Evolutionary conservation across 164 flowering plant genomes (phyloP).

Genomic region (Cinnamomum chago): DNA sequence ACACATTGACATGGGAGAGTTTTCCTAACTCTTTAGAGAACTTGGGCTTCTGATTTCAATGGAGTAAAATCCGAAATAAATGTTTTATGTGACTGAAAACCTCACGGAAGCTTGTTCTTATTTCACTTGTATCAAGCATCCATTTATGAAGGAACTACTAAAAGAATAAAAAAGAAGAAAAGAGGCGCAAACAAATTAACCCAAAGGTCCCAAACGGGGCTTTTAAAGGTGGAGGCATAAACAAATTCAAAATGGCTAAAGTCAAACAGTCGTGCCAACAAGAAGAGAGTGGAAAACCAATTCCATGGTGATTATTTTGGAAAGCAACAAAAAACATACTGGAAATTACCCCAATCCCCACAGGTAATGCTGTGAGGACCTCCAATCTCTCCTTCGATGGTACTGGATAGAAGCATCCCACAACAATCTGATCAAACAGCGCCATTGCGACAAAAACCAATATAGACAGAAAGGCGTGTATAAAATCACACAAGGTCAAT

Average conservation of each 20-base stretch:
- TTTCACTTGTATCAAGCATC: not conserved
- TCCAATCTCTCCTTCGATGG: slow-evolving; percentile 44
- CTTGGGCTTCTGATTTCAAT: not conserved
- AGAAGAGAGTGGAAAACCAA: slow-evolving; percentile 30
- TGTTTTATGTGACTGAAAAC: not conserved
- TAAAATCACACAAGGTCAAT: slow-evolving; percentile 41
- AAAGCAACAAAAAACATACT: slow-evolving; percentile 28
- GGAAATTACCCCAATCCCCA: slow-evolving; percentile 26
- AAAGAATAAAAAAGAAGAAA: not conserved
- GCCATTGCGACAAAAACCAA: slow-evolving; percentile 61
- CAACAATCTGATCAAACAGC: slow-evolving; percentile 55
- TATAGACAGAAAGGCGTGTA: slow-evolving; percentile 51
- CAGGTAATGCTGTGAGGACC: slow-evolving; percentile 39
- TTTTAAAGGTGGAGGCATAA: no score
- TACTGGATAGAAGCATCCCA: slow-evolving; percentile 48
- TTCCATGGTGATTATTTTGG: slow-evolving; percentile 29
- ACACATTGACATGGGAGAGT: no score
- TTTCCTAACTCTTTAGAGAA: not conserved
- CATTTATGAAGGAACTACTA: not conserved
- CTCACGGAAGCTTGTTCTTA: not conserved
- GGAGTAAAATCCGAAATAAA: not conserved
- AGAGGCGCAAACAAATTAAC: not conserved
- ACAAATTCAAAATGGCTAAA: not conserved
- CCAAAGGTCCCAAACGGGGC: no score
- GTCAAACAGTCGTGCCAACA: not conserved